Evolutionary conservation across 202 grass and related monocot genomes (phyloP).

Genomic region (Musa balbisiana): DNA sequence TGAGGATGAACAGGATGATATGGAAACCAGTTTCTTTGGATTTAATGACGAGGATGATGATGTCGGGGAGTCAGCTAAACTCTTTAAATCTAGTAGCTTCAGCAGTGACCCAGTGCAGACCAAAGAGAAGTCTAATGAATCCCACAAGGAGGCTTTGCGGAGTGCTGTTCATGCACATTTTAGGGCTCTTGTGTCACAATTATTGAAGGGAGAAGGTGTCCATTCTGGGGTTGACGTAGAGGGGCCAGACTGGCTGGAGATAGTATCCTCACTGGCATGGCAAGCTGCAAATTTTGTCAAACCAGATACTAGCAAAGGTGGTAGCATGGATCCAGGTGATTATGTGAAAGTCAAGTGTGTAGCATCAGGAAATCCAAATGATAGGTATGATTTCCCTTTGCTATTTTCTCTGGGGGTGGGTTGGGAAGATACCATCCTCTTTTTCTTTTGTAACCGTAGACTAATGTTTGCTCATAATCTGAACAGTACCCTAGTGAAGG

Average conservation of each 20-base stretch:
- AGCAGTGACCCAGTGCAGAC: constrained; percentile 17
- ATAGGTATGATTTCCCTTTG: constrained; percentile 41
- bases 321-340: constrained; percentile 81
- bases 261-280: constrained; percentile 68
- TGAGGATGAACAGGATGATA: constrained; percentile 50
- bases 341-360: constrained; percentile 95
- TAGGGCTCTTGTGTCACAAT: constrained; percentile 64
- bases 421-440: background rate
- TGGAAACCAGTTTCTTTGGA: constrained; percentile 45
- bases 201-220: constrained; percentile 62
- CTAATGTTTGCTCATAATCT: constrained; percentile 29
- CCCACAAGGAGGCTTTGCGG: constrained; percentile 41
- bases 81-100: constrained; percentile 26
- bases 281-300: constrained; percentile 77
- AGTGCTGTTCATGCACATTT: constrained; percentile 53
- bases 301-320: constrained; percentile 80
- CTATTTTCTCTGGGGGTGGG: background rate
- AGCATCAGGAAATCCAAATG: constrained; percentile 49
- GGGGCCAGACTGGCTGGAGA: constrained; percentile 51
- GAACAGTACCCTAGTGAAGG: constrained; percentile 67
- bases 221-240: constrained; percentile 29
- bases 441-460: constrained; percentile 15
- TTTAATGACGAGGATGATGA: constrained; percentile 52
- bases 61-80: constrained; percentile 34
- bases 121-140: constrained; percentile 27